phyloP scores from a whole-genome alignment of 306 rosid genomes.

The Cucurbita ficifolia region DNA sequence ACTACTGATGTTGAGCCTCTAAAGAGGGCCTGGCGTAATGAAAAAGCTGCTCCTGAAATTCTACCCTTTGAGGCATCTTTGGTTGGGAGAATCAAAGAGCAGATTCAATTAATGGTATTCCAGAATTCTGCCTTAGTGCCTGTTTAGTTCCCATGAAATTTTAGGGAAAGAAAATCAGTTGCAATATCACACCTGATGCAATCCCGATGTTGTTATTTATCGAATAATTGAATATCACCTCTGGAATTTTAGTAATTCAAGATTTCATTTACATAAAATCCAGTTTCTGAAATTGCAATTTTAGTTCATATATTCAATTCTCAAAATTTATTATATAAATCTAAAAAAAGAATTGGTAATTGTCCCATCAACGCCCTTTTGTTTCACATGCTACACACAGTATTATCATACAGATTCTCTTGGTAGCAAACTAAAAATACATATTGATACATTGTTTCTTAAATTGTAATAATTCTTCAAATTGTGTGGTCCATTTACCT shows the following conservation, averaged over 20 bases:
- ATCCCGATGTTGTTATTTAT: neutral
- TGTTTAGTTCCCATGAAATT: neutral
- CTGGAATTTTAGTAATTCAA: neutral
- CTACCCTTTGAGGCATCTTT: constrained; percentile 45
- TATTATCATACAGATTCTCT: neutral
- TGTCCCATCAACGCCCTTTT: neutral
- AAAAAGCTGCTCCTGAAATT: constrained; percentile 53
- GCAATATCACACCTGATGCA: neutral
- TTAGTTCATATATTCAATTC: neutral
- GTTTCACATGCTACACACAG: neutral
- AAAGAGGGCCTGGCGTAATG: constrained; percentile 44
- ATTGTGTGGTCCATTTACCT: neutral
- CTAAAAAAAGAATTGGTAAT: neutral
- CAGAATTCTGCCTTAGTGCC: neutral
- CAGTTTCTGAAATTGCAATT: neutral
- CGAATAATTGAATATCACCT: neutral
- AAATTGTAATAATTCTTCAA: neutral
- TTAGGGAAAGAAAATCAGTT: neutral
- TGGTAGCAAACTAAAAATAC: neutral
- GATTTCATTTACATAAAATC: neutral
- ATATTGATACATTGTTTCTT: neutral
- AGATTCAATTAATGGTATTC: constrained; percentile 59
- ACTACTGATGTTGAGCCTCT: constrained; percentile 33
- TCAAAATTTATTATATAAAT: neutral
- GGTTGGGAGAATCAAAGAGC: constrained; percentile 41